Evolutionary conservation across 495 filamentous ascomycete genomes (phyloP).

Genomic region (Aspergillus ellipticus): DNA sequence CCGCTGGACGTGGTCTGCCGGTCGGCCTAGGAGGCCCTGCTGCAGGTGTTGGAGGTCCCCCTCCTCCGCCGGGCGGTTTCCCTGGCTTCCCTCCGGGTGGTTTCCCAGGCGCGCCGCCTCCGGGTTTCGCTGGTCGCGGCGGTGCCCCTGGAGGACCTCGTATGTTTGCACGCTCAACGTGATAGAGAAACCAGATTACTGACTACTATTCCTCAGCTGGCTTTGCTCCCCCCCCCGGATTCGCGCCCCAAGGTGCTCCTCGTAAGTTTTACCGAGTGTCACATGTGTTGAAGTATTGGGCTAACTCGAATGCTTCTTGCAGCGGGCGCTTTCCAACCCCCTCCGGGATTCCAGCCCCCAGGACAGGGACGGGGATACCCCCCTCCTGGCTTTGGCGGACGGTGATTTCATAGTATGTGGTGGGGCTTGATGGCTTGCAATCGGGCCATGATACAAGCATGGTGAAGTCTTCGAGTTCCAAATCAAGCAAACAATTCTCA

Average conservation of each 20-base stretch:
- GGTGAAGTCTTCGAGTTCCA: slow-evolving; percentile 4
- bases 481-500: neutral
- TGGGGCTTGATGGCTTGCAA: slow-evolving; percentile 19
- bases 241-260: slow-evolving; percentile 54
- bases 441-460: slow-evolving; percentile 11
- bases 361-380: slow-evolving; percentile 67
- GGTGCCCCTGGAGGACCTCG: slow-evolving; percentile 59
- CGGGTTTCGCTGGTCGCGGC: slow-evolving; percentile 74
- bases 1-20: slow-evolving; percentile 87
- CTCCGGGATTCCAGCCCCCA: slow-evolving; percentile 64
- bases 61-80: slow-evolving; percentile 57
- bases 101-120: slow-evolving; percentile 64
- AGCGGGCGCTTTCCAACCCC: slow-evolving; percentile 64
- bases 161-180: slow-evolving; percentile 39
- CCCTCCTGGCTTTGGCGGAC: slow-evolving; percentile 71
- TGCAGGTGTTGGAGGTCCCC: slow-evolving; percentile 79
- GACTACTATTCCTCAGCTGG: slow-evolving; percentile 37
- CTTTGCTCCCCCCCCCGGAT: slow-evolving; percentile 64
- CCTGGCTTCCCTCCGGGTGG: slow-evolving; percentile 60
- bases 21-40: slow-evolving; percentile 85
- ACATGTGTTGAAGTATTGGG: neutral
- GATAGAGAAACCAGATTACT: slow-evolving; percentile 10
- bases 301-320: slow-evolving; percentile 19
- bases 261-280: slow-evolving; percentile 44
- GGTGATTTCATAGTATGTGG: slow-evolving; percentile 45